These are phyloP conservation scores for Pilaira anomala DNA, from an alignment of 192 early-diverging fungal species.

Conservation along the genomic window DNA sequence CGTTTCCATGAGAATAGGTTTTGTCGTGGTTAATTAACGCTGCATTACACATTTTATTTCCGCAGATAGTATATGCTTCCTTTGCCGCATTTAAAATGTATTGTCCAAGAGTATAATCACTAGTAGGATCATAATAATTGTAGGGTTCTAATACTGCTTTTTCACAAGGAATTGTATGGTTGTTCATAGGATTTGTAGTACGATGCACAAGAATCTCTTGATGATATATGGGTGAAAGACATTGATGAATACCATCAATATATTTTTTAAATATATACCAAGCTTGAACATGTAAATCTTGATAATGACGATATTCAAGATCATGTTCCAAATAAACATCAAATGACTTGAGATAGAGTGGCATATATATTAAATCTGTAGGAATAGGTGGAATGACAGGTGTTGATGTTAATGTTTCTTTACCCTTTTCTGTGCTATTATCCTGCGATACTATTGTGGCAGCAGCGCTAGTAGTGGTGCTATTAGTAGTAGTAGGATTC, in stretches of 20 bases:
- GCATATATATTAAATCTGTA: constrained; percentile 10
- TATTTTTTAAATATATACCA: constrained; percentile 41
- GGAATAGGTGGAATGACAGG: constrained; percentile 7
- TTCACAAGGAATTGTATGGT: constrained; percentile 57
- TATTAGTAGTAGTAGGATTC: background rate
- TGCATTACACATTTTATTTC: constrained; percentile 69
- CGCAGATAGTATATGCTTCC: constrained; percentile 62
- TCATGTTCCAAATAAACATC: constrained; percentile 2
- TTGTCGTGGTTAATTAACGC: constrained; percentile 79
- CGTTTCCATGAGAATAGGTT: constrained; percentile 82
- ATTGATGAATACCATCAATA: constrained; percentile 12
- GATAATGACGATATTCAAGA: constrained; percentile 38
- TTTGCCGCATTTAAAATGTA: constrained; percentile 82
- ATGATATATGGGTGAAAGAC: constrained; percentile 62
- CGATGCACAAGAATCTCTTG: constrained; percentile 72
- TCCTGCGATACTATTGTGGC: background rate
- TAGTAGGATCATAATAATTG: constrained; percentile 66
- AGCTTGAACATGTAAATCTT: constrained; percentile 42
- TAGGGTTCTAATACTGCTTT: constrained; percentile 72
- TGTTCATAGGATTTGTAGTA: constrained; percentile 57
- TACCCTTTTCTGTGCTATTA: background rate
- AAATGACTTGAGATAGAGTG: constrained; percentile 17
- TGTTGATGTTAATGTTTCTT: background rate
- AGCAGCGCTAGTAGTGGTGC: background rate
- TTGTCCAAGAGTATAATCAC: constrained; percentile 84